Percentiles rank a stretch among this genome's conserved stretches.
These are phyloP conservation scores for Wickerhamiella azymoides DNA, from an alignment of 805 yeast genomes.

Conservation along the genomic window DNA sequence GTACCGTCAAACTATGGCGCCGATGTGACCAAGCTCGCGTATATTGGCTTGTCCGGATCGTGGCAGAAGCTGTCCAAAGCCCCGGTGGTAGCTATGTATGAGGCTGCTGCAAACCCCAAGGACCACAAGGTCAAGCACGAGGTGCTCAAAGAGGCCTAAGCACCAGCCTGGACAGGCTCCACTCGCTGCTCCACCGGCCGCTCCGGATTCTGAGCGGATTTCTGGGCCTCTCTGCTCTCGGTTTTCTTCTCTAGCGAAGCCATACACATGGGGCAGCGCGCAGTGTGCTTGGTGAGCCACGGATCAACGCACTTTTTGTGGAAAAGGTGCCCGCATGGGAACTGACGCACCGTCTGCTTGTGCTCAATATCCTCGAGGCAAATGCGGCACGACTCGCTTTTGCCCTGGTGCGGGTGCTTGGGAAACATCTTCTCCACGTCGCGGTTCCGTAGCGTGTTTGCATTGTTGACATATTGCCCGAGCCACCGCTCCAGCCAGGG, in stretches of 20 bases:
- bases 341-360: conserved; percentile 53
- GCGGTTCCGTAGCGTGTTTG: not conserved
- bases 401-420: not conserved
- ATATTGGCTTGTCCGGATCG: conserved; percentile 66
- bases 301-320: conserved; percentile 70
- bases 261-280: conserved; percentile 78
- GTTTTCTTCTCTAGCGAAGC: conserved; percentile 36
- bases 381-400: conserved; percentile 45
- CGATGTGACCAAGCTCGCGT: conserved; percentile 44
- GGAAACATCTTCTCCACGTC: conserved; percentile 1
- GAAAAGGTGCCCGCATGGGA: conserved; percentile 73
- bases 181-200: too few species aligned
- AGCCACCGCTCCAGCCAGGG: not conserved
- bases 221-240: not conserved
- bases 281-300: conserved; percentile 62
- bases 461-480: not conserved
- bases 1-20: conserved; percentile 52
- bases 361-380: conserved; percentile 55
- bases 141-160: not conserved
- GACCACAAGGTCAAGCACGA: conserved; percentile 45
- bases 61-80: conserved; percentile 35
- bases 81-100: conserved; percentile 69
- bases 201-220: too few species aligned
- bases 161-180: too few species aligned
- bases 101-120: conserved; percentile 83